Base-by-base conservation (phyloP, 2,329 filamentous ascomycete species). In the Tolypocladium endophyticum region DNA sequence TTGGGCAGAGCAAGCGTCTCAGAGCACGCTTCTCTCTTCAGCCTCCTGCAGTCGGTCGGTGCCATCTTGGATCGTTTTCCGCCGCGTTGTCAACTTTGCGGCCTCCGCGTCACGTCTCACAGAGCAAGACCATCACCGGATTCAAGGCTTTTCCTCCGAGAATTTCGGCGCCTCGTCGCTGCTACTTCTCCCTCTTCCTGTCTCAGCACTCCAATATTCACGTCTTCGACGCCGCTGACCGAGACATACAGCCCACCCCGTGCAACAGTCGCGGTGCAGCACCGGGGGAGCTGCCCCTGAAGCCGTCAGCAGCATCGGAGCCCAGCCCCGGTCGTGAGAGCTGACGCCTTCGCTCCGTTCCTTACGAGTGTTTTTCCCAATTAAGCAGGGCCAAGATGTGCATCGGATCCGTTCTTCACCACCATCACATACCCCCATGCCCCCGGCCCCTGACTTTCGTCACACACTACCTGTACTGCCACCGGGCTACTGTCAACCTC, bases 391-490 rank as follows among this genome's bases (percentile, higher is more conserved):
- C 4, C 20, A 58, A 53, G 47, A 83, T 83, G 81, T 82, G 80
- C 64, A 75, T 72, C 61, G 77, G 76, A 69, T 77, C 78, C 62
- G 78, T 78, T 64, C 71, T 80, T 50, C 79, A 82, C 65, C 76
- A 80, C 66, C 80, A 83, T 65, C 80, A 81, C 63, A 64, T 76
- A 36, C 66, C 72, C 30, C 76, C 78, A 7, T 81, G 78, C 64
- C 63, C 63, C 20, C 73, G 73, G 9, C 70, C 72, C 35, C 68
- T 79, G 57, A 73, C 76, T 59, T 76, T 75, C 61, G 68, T 69
- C 14, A 66, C 74, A 43, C 73, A 77, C 64, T 81, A 80, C 68
- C 68, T 68, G 33, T 81, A 76, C 67, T 81, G 79, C 63, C 58
- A 65, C 3, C 67, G 70, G 39, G 72, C 77, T 28, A 67, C 66